phyloP scores from a whole-genome alignment of 2,329 filamentous ascomycete genomes.

The Daldinia sp. region DNA sequence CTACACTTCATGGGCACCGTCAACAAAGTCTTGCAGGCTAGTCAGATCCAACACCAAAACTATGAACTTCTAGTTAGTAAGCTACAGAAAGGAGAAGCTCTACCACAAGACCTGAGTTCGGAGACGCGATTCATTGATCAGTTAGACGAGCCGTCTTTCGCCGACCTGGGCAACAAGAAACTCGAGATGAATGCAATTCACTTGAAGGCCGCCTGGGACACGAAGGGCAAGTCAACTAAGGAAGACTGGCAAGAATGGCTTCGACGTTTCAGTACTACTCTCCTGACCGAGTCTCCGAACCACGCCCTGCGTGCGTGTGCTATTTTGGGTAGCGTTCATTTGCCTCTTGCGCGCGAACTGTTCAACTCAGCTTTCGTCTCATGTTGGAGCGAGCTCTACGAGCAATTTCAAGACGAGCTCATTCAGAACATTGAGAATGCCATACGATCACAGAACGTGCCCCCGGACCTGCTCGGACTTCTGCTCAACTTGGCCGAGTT shows the following conservation, averaged over 20 bases:
- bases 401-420: conserved; percentile 95
- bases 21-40: conserved; percentile 81
- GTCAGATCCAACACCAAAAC: conserved; percentile 87
- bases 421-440: conserved; percentile 96
- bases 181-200: conserved; percentile 97
- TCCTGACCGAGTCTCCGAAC: conserved; percentile 94
- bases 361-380: conserved; percentile 99
- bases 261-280: conserved; percentile 91
- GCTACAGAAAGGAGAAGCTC: conserved; percentile 88
- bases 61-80: conserved; percentile 94
- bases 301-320: conserved; percentile 94
- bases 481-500: conserved; percentile 97
- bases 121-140: conserved; percentile 81
- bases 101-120: conserved; percentile 94
- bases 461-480: conserved; percentile 92
- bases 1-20: conserved; percentile 93
- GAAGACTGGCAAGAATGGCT: conserved; percentile 99
- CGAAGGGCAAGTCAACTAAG: conserved; percentile 93
- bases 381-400: conserved; percentile 97
- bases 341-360: conserved; percentile 87
- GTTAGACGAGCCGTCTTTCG: conserved; percentile 80
- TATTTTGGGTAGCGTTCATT: conserved; percentile 87
- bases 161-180: conserved; percentile 90
- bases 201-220: conserved; percentile 96
- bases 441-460: conserved; percentile 93